These are phyloP conservation scores for Auricularia cornea DNA, from an alignment of 768 basidiomycete genomes.

Conservation along the genomic window DNA sequence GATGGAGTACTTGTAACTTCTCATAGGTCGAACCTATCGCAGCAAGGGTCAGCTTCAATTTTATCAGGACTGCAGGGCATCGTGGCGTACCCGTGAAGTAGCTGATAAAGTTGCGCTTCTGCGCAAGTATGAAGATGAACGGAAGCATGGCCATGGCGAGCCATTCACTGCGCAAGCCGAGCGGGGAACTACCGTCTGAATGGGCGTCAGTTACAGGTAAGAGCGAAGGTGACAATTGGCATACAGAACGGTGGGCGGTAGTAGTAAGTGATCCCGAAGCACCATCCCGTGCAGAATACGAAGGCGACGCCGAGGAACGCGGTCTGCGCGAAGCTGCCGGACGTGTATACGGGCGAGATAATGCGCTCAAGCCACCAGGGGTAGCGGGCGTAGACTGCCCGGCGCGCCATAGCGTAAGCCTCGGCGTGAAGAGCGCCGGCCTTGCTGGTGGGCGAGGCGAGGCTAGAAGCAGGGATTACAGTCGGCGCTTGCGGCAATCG, in stretches of 20 bases:
- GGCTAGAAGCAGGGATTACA: background rate
- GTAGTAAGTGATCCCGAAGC: slow-evolving; percentile 1
- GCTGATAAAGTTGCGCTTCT: slow-evolving; percentile 1
- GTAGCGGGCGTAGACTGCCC: background rate
- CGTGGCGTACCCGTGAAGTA: background rate
- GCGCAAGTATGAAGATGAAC: slow-evolving; percentile 3
- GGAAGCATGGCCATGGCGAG: slow-evolving; percentile 4
- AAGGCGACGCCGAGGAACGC: slow-evolving; percentile 1
- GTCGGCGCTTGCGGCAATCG: too few species aligned
- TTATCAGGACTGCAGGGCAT: too few species aligned
- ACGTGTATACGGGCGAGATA: background rate
- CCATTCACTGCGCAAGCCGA: slow-evolving; percentile 2
- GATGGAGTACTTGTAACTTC: slow-evolving; percentile 17
- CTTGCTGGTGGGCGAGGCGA: background rate
- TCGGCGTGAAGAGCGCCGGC: background rate
- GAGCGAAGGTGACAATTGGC: background rate
- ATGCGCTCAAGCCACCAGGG: background rate
- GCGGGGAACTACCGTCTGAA: slow-evolving; percentile 2
- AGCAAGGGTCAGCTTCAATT: too few species aligned
- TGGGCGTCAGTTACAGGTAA: background rate
- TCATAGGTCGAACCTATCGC: slow-evolving; percentile 9
- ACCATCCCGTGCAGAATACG: background rate
- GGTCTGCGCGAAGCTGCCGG: slow-evolving; percentile 1
- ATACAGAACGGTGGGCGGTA: slow-evolving; percentile 3
- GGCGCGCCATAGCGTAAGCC: background rate